Evolutionary conservation across 2,329 filamentous ascomycete species (phyloP).

Genomic region (Exophiala spinifera): DNA sequence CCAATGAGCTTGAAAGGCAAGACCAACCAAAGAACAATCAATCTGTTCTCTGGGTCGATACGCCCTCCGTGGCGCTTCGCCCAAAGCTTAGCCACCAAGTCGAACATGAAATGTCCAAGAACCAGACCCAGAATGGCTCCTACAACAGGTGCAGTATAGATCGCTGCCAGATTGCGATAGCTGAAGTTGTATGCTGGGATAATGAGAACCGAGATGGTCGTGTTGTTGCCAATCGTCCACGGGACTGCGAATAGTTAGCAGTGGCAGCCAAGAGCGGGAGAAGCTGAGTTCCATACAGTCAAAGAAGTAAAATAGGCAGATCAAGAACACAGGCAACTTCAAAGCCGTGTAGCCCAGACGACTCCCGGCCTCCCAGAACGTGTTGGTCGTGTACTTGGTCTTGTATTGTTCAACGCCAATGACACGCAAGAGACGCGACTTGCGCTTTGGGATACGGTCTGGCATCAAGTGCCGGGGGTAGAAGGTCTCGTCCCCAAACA

Average conservation of each 20-base stretch:
- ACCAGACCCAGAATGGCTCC: constrained; percentile 52
- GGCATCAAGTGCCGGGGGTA: constrained; percentile 30
- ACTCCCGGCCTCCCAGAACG: constrained; percentile 41
- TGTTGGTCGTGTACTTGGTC: constrained; percentile 37
- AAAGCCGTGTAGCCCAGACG: constrained; percentile 40
- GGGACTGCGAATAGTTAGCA: constrained; percentile 44
- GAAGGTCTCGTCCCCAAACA: constrained; percentile 32
- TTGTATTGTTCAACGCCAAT: constrained; percentile 32
- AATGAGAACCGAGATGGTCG: constrained; percentile 51
- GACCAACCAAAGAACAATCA: constrained; percentile 47
- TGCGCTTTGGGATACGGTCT: constrained; percentile 21
- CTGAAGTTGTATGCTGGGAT: constrained; percentile 49
- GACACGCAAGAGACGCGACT: constrained; percentile 30
- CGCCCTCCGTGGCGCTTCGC: constrained; percentile 47
- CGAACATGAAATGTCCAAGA: constrained; percentile 54
- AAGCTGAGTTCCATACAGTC: constrained; percentile 30
- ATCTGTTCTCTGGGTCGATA: constrained; percentile 56
- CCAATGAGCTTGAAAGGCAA: constrained; percentile 48
- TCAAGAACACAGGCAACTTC: constrained; percentile 33
- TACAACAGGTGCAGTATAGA: constrained; percentile 56
- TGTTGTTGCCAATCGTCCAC: constrained; percentile 53
- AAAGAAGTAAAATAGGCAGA: constrained; percentile 34
- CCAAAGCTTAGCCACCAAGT: constrained; percentile 46
- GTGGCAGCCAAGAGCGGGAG: constrained; percentile 34
- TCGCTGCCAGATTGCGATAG: constrained; percentile 47